Evolutionary conservation across 2,329 filamentous ascomycete species (phyloP).

Genomic region (Pestalotiopsis sp.): DNA sequence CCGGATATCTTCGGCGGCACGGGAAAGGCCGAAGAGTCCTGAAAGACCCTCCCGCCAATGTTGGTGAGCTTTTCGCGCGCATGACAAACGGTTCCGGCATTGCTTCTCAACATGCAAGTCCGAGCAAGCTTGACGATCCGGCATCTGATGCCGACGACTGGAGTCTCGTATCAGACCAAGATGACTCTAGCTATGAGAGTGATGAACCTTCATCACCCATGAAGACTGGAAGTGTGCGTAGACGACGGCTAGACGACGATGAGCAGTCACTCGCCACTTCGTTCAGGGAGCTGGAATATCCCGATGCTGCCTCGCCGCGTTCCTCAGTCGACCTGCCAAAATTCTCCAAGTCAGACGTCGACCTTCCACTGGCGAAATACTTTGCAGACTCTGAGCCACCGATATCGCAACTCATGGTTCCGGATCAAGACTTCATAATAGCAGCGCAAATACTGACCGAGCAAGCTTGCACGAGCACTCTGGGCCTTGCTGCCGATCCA

Average conservation of each 20-base stretch:
- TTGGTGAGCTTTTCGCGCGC: conserved; percentile 38
- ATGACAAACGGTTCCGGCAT: conserved; percentile 36
- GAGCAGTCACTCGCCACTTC: conserved; percentile 54
- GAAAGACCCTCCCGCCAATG: conserved; percentile 36
- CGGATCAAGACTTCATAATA: conserved; percentile 64
- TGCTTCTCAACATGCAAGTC: conserved; percentile 38
- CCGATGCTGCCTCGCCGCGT: conserved; percentile 48
- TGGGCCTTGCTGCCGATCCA: conserved; percentile 32
- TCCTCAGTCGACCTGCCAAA: conserved; percentile 51
- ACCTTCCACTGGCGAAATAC: conserved; percentile 54
- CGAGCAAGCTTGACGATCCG: conserved; percentile 39
- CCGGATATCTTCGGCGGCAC: conserved; percentile 50
- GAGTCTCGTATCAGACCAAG: conserved; percentile 57
- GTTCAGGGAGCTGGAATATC: conserved; percentile 48
- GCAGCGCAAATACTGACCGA: conserved; percentile 73
- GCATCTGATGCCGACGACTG: conserved; percentile 49
- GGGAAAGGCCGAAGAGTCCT: conserved; percentile 40
- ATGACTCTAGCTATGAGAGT: conserved; percentile 52
- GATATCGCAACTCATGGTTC: conserved; percentile 43
- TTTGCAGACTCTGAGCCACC: conserved; percentile 62
- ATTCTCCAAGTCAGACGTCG: conserved; percentile 49
- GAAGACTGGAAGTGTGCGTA: conserved; percentile 45
- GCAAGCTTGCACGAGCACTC: conserved; percentile 60
- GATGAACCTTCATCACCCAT: conserved; percentile 52
- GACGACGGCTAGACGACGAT: conserved; percentile 52